Evolutionary conservation across 192 early-diverging fungal genomes (phyloP).

Genomic region (Gigaspora rosea): DNA sequence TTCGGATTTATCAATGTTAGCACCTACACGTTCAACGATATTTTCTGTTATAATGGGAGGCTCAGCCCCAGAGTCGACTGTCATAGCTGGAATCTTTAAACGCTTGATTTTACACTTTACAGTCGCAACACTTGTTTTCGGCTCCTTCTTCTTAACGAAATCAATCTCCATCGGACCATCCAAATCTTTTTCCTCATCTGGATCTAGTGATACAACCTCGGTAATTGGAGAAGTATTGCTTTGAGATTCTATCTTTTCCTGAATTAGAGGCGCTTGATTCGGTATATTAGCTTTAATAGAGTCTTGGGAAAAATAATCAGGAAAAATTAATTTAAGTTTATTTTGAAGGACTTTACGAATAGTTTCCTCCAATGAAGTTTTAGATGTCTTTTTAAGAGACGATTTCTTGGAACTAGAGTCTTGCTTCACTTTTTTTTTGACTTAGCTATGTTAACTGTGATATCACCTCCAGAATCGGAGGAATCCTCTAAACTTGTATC

Average conservation of each 20-base stretch:
- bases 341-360: not conserved
- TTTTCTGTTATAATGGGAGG: not conserved
- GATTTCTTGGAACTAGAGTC: not conserved
- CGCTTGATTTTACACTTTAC: not conserved
- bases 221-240: too few relatives aligned
- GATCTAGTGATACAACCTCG: too few relatives aligned
- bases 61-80: not conserved
- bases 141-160: slow-evolving; percentile 16
- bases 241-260: not conserved
- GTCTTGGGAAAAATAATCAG: not conserved
- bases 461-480: too few relatives aligned
- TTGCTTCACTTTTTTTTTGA: not conserved
- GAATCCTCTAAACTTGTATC: too few relatives aligned
- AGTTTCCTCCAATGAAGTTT: not conserved
- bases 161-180: slow-evolving; percentile 1
- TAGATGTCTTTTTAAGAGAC: not conserved
- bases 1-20: not conserved
- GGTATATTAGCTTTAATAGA: too few relatives aligned
- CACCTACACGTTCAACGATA: not conserved
- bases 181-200: not conserved
- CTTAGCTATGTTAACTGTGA: too few relatives aligned
- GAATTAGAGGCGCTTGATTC: too few relatives aligned
- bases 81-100: not conserved
- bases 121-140: not conserved
- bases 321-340: not conserved